Percentiles rank a stretch among this genome's conserved stretches.
phyloP scores from a whole-genome alignment of 768 basidiomycete genomes.

The Scleroderma bovista region DNA sequence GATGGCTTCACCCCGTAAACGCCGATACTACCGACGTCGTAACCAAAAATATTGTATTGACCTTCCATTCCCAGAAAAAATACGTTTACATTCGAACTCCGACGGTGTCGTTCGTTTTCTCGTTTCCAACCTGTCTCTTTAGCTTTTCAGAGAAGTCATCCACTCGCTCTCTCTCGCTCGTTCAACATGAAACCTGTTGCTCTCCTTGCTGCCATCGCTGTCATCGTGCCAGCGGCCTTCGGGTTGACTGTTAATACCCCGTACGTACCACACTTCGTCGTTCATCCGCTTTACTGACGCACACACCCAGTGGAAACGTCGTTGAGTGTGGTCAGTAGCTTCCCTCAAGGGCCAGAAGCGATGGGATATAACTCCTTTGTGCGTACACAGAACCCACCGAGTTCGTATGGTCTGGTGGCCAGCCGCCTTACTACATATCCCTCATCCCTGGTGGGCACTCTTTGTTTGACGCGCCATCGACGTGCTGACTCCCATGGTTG shows the following conservation, averaged over 20 bases:
- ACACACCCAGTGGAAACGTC: slow-evolving; percentile 29
- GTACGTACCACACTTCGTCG: slow-evolving; percentile 37
- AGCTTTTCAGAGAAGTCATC: slow-evolving; percentile 1
- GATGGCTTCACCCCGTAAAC: too few species aligned
- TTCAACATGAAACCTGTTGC: slow-evolving; percentile 33
- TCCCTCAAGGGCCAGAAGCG: background rate
- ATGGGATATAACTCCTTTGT: background rate
- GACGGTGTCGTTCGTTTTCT: slow-evolving; percentile 4
- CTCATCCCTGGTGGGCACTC: slow-evolving; percentile 51
- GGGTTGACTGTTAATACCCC: slow-evolving; percentile 63
- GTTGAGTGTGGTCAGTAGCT: slow-evolving; percentile 46
- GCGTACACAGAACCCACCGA: slow-evolving; percentile 49
- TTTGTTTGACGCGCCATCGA: background rate
- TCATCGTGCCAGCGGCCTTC: slow-evolving; percentile 30
- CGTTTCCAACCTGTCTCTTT: background rate
- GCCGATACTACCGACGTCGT: too few species aligned
- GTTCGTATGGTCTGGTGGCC: slow-evolving; percentile 49
- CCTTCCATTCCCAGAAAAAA: too few species aligned
- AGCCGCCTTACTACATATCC: slow-evolving; percentile 52
- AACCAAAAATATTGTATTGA: too few species aligned
- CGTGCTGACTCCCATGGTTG: background rate
- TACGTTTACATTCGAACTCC: too few species aligned
- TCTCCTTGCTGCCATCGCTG: slow-evolving; percentile 25
- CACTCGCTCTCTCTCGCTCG: slow-evolving; percentile 15
- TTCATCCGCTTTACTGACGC: background rate